A percentile compares a stretch with the other conserved stretches of the same genome.
These are phyloP conservation scores for Echria macrotheca DNA, from an alignment of 495 filamentous ascomycete genomes.

Conservation along the genomic window DNA sequence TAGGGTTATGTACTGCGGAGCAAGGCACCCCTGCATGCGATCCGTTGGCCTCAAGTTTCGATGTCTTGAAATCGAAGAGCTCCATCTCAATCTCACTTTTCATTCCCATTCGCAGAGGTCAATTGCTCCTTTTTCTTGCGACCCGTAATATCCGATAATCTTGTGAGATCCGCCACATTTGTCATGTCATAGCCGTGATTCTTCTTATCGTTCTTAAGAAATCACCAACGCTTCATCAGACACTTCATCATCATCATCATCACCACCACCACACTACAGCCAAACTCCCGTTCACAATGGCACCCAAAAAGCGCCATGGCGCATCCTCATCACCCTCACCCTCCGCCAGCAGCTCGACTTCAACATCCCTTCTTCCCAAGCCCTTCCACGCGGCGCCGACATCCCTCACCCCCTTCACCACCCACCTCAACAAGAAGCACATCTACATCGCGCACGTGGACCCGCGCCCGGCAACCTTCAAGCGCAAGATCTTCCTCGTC, in stretches of 20 bases:
- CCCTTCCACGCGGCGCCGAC: slow-evolving; percentile 61
- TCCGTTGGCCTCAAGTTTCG: too few species aligned
- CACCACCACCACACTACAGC: too few species aligned
- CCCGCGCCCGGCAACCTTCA: slow-evolving; percentile 54
- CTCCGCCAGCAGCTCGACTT: slow-evolving; percentile 6
- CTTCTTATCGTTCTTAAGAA: too few species aligned
- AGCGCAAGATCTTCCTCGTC: slow-evolving; percentile 69
- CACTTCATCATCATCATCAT: too few species aligned
- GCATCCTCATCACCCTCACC: not conserved
- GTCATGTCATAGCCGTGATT: too few species aligned
- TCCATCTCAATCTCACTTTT: too few species aligned
- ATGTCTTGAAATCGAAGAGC: not conserved
- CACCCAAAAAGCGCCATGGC: slow-evolving; percentile 21
- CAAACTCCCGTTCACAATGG: too few species aligned
- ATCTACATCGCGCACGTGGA: slow-evolving; percentile 81
- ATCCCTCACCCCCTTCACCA: slow-evolving; percentile 54
- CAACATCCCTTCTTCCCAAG: slow-evolving; percentile 33
- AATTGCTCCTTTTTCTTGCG: too few species aligned
- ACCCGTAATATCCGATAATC: too few species aligned
- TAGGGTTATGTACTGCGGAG: not conserved
- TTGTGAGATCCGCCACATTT: too few species aligned
- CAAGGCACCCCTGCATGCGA: not conserved
- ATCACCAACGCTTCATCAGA: too few species aligned
- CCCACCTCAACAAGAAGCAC: slow-evolving; percentile 53
- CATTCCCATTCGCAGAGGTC: too few species aligned